phyloP scores from a whole-genome alignment of 2,329 filamentous ascomycete species.

The Chaetothyriales sp. region DNA sequence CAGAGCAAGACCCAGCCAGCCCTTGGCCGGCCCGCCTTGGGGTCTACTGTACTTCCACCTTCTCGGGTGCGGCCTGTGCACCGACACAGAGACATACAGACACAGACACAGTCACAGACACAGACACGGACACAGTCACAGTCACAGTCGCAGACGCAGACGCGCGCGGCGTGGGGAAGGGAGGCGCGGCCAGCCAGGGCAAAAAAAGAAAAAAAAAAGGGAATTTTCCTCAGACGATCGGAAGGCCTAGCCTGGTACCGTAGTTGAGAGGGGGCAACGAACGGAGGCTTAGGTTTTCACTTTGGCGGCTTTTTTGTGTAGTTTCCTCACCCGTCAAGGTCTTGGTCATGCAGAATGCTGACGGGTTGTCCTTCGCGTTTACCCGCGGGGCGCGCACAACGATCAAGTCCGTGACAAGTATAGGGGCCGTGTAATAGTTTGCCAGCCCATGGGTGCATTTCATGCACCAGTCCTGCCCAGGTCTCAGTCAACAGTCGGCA shows the following conservation, averaged over 20 bases:
- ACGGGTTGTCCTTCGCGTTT: neutral
- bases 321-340: neutral
- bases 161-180: too few relatives aligned
- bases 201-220: neutral
- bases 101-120: too few relatives aligned
- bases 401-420: neutral
- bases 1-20: neutral
- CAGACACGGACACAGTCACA: too few relatives aligned
- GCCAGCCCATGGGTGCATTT: neutral
- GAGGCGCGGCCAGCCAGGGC: too few relatives aligned
- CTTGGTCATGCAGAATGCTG: neutral
- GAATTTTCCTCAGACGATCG: neutral
- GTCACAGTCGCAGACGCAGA: too few relatives aligned
- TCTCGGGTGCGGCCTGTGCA: too few relatives aligned
- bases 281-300: neutral
- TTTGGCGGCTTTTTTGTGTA: neutral
- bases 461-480: neutral
- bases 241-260: neutral
- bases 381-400: too few relatives aligned
- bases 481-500: neutral
- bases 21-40: too few relatives aligned
- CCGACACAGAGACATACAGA: too few relatives aligned
- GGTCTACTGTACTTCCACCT: too few relatives aligned
- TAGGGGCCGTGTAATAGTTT: neutral
- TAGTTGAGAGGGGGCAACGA: neutral